Evolutionary conservation across 768 basidiomycete species (phyloP).

Genomic region (Tricholoma saponaceum): DNA sequence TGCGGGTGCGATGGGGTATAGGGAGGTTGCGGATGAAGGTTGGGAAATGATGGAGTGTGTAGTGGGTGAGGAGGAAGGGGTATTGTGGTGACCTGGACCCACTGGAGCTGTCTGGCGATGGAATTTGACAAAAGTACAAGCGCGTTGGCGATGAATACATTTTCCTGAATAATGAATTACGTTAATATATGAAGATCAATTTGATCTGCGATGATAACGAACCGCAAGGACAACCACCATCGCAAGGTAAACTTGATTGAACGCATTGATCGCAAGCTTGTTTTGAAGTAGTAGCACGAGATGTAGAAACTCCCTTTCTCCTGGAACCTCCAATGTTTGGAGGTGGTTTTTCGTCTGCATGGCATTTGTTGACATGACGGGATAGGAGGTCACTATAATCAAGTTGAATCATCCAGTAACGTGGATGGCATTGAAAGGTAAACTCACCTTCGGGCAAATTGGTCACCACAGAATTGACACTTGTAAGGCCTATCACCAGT

Average conservation of each 20-base stretch:
- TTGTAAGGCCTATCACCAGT: constrained; percentile 90
- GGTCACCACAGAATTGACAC: constrained; percentile 84
- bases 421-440: constrained; percentile 2
- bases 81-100: constrained; percentile 60
- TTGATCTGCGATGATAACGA: too few relatives aligned
- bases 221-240: constrained; percentile 78
- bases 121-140: constrained; percentile 81
- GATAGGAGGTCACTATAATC: constrained; percentile 71
- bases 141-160: constrained; percentile 64
- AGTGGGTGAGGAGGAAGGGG: neutral
- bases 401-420: neutral
- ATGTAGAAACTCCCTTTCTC: constrained; percentile 62
- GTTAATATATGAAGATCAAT: neutral
- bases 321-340: constrained; percentile 44
- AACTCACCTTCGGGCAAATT: constrained; percentile 77
- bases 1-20: neutral
- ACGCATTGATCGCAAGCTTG: constrained; percentile 87
- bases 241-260: constrained; percentile 68
- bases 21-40: constrained; percentile 7
- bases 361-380: constrained; percentile 85
- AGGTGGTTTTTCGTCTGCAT: constrained; percentile 65
- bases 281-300: constrained; percentile 74
- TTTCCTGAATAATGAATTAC: constrained; percentile 45
- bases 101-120: constrained; percentile 78
- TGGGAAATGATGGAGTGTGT: constrained; percentile 37